phyloP scores from a whole-genome alignment of 768 basidiomycete species.

The Boletellus ananiceps region DNA sequence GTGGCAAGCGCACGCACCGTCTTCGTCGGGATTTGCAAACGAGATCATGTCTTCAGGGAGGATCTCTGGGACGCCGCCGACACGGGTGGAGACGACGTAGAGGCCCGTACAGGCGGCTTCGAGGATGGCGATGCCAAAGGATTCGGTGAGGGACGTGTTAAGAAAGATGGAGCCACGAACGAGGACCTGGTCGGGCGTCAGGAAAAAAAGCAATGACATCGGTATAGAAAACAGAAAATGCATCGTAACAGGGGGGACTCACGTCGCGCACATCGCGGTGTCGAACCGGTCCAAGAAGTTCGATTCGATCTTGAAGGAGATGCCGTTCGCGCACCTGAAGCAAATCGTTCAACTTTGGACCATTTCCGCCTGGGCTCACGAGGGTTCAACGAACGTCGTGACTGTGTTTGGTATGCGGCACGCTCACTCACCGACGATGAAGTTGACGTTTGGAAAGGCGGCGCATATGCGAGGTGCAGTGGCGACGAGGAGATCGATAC shows the following conservation, averaged over 20 bases:
- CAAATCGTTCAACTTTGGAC: slow-evolving; percentile 91
- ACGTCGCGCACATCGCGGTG: slow-evolving; percentile 83
- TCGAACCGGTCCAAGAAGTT: slow-evolving; percentile 75
- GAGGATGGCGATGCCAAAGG: slow-evolving; percentile 95
- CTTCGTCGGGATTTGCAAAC: slow-evolving; percentile 90
- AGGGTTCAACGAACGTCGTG: background rate
- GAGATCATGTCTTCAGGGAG: slow-evolving; percentile 93
- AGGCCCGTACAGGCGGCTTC: slow-evolving; percentile 95
- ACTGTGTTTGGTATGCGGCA: background rate
- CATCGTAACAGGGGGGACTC: slow-evolving; percentile 16
- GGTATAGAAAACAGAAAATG: background rate
- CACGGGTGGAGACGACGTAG: slow-evolving; percentile 90
- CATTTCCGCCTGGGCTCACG: slow-evolving; percentile 71
- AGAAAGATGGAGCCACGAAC: slow-evolving; percentile 84
- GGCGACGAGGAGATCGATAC: slow-evolving; percentile 91
- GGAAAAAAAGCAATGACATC: background rate
- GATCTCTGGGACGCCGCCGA: slow-evolving; percentile 95
- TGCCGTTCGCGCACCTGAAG: slow-evolving; percentile 94
- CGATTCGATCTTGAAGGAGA: slow-evolving; percentile 86
- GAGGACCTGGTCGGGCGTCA: slow-evolving; percentile 55
- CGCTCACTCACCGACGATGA: slow-evolving; percentile 63
- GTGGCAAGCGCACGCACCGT: slow-evolving; percentile 51
- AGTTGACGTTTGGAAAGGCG: slow-evolving; percentile 80
- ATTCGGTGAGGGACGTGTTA: slow-evolving; percentile 93
- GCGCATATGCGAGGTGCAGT: slow-evolving; percentile 87